Evolutionary conservation across 257 asterid species (phyloP).

Genomic region (Solanum sejunctum): DNA sequence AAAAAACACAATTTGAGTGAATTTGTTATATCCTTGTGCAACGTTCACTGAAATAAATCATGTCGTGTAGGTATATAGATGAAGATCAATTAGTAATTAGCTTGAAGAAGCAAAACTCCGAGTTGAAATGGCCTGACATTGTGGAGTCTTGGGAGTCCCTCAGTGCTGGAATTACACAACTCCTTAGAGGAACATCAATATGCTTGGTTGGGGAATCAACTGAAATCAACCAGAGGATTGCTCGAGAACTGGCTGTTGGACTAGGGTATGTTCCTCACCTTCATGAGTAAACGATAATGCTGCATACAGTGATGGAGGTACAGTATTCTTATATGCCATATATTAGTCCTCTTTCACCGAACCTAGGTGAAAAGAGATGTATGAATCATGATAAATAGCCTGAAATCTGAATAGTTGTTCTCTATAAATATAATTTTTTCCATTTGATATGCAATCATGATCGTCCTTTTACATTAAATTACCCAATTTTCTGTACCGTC

Average conservation of each 20-base stretch:
- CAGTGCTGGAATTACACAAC: slow-evolving; percentile 51
- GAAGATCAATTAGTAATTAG: slow-evolving; percentile 68
- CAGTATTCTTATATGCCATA: not conserved
- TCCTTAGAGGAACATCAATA: slow-evolving; percentile 71
- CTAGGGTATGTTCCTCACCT: slow-evolving; percentile 51
- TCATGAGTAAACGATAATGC: not conserved
- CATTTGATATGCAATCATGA: not conserved
- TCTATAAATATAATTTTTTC: not conserved
- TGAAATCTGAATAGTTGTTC: not conserved
- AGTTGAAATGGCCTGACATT: slow-evolving; percentile 87
- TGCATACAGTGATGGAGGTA: not conserved
- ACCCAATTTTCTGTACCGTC: not conserved
- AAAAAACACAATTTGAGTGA: not conserved
- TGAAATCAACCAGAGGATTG: slow-evolving; percentile 67
- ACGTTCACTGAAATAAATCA: not conserved
- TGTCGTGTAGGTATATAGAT: slow-evolving; percentile 67
- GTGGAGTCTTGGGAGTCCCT: slow-evolving; percentile 94
- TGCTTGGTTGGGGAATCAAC: slow-evolving; percentile 86
- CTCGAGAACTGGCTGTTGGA: slow-evolving; percentile 84
- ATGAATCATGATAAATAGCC: not conserved
- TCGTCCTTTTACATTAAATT: not conserved
- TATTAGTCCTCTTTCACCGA: not conserved
- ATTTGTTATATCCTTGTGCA: not conserved
- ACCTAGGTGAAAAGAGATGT: not conserved
- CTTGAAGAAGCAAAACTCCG: slow-evolving; percentile 76